Conservation (phyloP, 345 rosid genomes). For the Salix suchowensis region DNA sequence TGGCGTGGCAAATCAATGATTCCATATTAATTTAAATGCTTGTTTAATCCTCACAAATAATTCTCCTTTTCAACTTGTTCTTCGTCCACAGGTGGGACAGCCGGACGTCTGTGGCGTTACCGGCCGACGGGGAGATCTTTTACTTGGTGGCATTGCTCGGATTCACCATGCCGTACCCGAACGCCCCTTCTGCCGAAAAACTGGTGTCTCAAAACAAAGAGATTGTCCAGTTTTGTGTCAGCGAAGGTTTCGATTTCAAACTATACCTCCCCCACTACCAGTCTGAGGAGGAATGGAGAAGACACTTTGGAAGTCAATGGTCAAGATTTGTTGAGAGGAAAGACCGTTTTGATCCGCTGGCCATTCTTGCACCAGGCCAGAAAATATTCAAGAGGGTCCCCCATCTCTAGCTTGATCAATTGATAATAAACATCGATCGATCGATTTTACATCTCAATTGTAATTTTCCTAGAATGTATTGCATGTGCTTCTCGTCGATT, state of each 20-base stretch:
- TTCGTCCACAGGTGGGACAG: conserved; percentile 56
- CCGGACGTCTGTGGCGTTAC: conserved; percentile 59
- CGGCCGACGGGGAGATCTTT: conserved; percentile 68
- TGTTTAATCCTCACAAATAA: too few relatives aligned
- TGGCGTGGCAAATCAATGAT: neutral
- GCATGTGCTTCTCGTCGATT: neutral
- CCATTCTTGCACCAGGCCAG: conserved; percentile 89
- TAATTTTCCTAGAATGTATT: neutral
- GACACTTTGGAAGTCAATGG: conserved; percentile 83
- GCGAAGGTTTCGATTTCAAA: conserved; percentile 64
- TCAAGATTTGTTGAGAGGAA: conserved; percentile 60
- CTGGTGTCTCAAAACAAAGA: conserved; percentile 61
- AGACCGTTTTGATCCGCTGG: conserved; percentile 68
- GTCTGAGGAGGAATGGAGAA: conserved; percentile 66
- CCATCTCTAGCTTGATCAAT: conserved; percentile 12
- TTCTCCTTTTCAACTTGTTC: too few relatives aligned
- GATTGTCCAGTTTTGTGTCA: conserved; percentile 49
- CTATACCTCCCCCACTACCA: conserved; percentile 82
- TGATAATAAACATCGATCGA: neutral
- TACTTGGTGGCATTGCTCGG: conserved; percentile 84
- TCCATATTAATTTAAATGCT: neutral
- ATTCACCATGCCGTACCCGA: conserved; percentile 37
- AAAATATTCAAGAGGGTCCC: conserved; percentile 55
- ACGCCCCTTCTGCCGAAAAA: conserved; percentile 37
- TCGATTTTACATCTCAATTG: neutral